phyloP scores from a whole-genome alignment of 176 grass and related monocot species.

The Calamus simplicifolius region DNA sequence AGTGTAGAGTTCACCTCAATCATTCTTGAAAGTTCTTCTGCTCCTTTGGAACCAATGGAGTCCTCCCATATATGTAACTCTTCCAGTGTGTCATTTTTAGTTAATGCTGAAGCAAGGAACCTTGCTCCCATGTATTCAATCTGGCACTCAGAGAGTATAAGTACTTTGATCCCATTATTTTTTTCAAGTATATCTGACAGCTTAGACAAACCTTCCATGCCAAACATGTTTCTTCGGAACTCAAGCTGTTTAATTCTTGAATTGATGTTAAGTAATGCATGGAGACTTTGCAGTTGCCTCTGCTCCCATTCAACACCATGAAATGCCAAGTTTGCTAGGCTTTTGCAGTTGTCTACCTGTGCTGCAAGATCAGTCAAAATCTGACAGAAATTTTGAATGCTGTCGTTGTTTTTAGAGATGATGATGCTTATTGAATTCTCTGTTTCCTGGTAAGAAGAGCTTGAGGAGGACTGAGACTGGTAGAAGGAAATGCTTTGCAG shows the following conservation, averaged over 20 bases:
- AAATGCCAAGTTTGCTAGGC: conserved; percentile 55
- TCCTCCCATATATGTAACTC: conserved; percentile 90
- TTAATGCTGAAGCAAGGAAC: conserved; percentile 66
- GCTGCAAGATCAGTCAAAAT: conserved; percentile 48
- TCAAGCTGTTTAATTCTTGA: conserved; percentile 64
- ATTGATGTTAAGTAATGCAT: conserved; percentile 30
- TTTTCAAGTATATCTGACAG: conserved; percentile 57
- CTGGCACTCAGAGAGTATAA: conserved; percentile 56
- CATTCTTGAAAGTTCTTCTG: conserved; percentile 82
- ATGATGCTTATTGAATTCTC: conserved; percentile 62
- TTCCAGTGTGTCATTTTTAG: conserved; percentile 58
- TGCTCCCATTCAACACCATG: conserved; percentile 65
- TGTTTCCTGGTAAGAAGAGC: conserved; percentile 32
- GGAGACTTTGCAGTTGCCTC: conserved; percentile 35
- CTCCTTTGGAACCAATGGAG: conserved; percentile 62
- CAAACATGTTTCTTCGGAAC: conserved; percentile 65
- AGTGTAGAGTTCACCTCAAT: conserved; percentile 79
- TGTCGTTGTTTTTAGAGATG: conserved; percentile 27
- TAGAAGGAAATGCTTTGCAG: conserved; percentile 31
- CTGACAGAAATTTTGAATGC: conserved; percentile 32
- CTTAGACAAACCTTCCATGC: conserved; percentile 26
- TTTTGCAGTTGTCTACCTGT: conserved; percentile 29
- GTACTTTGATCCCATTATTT: conserved; percentile 46
- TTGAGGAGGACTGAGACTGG: conserved; percentile 13
- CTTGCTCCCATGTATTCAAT: conserved; percentile 48